phyloP scores from a whole-genome alignment of 345 rosid species.

The Iberis pinnata region DNA sequence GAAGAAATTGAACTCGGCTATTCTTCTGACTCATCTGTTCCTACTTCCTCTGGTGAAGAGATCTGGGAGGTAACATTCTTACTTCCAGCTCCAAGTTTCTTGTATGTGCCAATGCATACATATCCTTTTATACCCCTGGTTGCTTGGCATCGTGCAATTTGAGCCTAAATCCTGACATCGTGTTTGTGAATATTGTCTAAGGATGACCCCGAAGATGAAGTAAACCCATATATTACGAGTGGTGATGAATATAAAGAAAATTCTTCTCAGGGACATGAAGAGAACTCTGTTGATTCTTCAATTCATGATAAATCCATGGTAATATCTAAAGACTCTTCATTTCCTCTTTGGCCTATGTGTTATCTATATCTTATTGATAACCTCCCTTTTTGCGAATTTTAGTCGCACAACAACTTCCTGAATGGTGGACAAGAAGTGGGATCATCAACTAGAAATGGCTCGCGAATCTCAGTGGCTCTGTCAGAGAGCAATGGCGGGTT shows the following conservation, averaged over 20 bases:
- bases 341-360: slow-evolving; percentile 11
- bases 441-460: slow-evolving; percentile 22
- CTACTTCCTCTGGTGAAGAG: slow-evolving; percentile 28
- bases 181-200: slow-evolving; percentile 7
- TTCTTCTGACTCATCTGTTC: slow-evolving; percentile 26
- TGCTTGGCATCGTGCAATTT: too few species aligned
- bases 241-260: slow-evolving; percentile 21
- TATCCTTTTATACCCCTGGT: not conserved
- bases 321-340: slow-evolving; percentile 17
- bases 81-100: slow-evolving; percentile 11
- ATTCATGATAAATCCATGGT: slow-evolving; percentile 31
- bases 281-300: slow-evolving; percentile 24
- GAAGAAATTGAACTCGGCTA: slow-evolving; percentile 23
- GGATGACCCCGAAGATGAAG: slow-evolving; percentile 32
- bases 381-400: slow-evolving; percentile 12
- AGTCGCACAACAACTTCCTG: slow-evolving; percentile 24
- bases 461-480: slow-evolving; percentile 22
- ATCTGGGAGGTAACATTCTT: slow-evolving; percentile 34
- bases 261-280: slow-evolving; percentile 22
- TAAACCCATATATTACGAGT: slow-evolving; percentile 15
- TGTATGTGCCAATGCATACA: slow-evolving; percentile 2
- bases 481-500: slow-evolving; percentile 25
- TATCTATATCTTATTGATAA: not conserved
- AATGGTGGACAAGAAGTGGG: slow-evolving; percentile 24
- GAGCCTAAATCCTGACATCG: slow-evolving; percentile 4